Evolutionary conservation across 805 yeast genomes (phyloP).

Genomic region (Metschnikowia baotianmanensis): DNA sequence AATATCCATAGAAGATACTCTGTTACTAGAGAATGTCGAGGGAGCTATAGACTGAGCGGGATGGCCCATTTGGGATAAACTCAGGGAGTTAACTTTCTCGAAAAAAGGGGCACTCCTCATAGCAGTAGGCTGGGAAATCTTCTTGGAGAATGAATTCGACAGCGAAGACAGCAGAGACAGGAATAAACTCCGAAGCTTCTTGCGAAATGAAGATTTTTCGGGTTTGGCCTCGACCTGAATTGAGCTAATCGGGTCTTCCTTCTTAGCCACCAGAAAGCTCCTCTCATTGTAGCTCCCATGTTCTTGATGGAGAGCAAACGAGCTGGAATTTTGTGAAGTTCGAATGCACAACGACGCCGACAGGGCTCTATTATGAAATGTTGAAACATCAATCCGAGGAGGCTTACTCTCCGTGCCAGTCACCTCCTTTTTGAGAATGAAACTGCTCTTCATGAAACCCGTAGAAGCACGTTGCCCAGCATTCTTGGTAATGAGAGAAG

Average conservation of each 20-base stretch:
- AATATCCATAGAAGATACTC: slow-evolving; percentile 17
- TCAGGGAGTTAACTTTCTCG: too few relatives aligned
- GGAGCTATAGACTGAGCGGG: slow-evolving; percentile 5
- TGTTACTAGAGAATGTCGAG: slow-evolving; percentile 5
- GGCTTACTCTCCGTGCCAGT: slow-evolving; percentile 29
- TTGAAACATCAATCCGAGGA: slow-evolving; percentile 28
- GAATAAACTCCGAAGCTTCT: slow-evolving; percentile 11
- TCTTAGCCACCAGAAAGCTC: neutral
- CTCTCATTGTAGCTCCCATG: neutral
- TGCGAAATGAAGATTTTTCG: slow-evolving; percentile 13
- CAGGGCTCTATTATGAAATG: neutral
- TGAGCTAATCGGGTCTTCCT: neutral
- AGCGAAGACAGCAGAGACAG: slow-evolving; percentile 8
- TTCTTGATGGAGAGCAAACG: slow-evolving; percentile 5
- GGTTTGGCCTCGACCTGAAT: slow-evolving; percentile 28
- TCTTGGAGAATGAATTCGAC: neutral
- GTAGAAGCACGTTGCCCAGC: slow-evolving; percentile 31
- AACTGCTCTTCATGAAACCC: slow-evolving; percentile 45
- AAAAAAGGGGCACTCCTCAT: neutral
- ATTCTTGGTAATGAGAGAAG: slow-evolving; percentile 13
- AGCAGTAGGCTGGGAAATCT: slow-evolving; percentile 12
- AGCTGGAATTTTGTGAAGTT: slow-evolving; percentile 7
- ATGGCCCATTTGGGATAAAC: neutral
- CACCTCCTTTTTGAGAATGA: slow-evolving; percentile 41
- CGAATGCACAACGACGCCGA: neutral